Evolutionary conservation across 2,329 filamentous ascomycete genomes (phyloP).

Genomic region (Fusarium tjaetaba): DNA sequence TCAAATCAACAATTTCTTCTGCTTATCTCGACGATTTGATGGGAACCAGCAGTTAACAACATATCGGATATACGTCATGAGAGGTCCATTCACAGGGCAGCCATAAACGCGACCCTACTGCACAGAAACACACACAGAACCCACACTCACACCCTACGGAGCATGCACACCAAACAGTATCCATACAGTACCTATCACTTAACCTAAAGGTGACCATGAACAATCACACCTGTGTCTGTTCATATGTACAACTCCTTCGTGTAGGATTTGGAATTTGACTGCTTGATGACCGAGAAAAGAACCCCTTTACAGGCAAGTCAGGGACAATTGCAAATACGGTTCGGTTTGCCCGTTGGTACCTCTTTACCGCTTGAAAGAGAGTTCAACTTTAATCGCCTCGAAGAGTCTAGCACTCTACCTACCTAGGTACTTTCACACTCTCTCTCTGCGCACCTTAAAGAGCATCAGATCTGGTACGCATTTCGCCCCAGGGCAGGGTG

Average conservation of each 20-base stretch:
- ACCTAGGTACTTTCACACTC: background rate
- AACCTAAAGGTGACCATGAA: background rate
- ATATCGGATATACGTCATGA: constrained; percentile 34
- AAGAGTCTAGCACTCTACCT: constrained; percentile 25
- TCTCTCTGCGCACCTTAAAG: background rate
- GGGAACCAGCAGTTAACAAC: background rate
- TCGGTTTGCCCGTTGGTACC: constrained; percentile 20
- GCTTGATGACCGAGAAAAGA: background rate
- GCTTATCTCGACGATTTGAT: background rate
- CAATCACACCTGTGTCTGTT: background rate
- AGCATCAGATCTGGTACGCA: constrained; percentile 30
- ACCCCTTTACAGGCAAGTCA: constrained; percentile 16
- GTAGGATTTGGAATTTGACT: background rate
- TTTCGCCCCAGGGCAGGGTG: constrained; percentile 33
- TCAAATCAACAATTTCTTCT: background rate
- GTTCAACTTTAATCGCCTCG: constrained; percentile 27
- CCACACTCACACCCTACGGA: background rate
- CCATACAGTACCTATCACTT: background rate
- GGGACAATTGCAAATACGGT: constrained; percentile 20
- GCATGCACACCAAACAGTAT: constrained; percentile 1
- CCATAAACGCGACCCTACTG: constrained; percentile 26
- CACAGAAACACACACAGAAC: constrained; percentile 24
- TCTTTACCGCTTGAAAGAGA: constrained; percentile 23
- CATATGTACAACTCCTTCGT: background rate
- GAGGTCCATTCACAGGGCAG: constrained; percentile 17